Evolutionary conservation across 2,329 filamentous ascomycete genomes (phyloP), one percentile per base, ranked within the genome.

Genomic region (Talaromyces sp.): DNA sequence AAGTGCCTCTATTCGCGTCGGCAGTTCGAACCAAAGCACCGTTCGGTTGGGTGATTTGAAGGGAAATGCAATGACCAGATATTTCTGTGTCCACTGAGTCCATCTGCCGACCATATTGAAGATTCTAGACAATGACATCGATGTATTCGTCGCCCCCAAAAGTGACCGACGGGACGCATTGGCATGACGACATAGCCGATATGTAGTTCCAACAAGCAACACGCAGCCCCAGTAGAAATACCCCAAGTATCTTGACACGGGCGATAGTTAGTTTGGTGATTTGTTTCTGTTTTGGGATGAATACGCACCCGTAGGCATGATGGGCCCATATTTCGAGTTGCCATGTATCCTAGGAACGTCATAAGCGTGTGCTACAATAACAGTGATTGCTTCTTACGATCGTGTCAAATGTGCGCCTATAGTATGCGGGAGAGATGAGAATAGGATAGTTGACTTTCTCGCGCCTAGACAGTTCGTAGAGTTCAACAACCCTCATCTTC

Each of bases 1-100:
- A 1, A 83, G 63, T 5, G 75, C 75, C 59, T 83, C 80, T 0
- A 80, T 71, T 11, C 82, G 77, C 1, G 78, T 79, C 2, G 81
- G 80, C 39, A 83, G 13, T 30, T 55, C 58, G 19, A 60, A 60
- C 51, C 52, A 60, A 30, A 56, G 52, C 9, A 60, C 52, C 17
- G 15, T 39, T 47, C 58, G 27, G 4, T 22, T 19, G 8, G 52
- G 73, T 15, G 74, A 70, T 27, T 75, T 74, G 42, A 81, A 75
- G 0, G 79, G 72, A 1, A 78, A 74, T 4, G 81, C 78, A 10
- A 79, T 68, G 9, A 79, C 72, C 10, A 83, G 54, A 65, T 79
- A 67, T 1, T 70, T 72, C 27, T 73, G 66, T 3, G 76, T 25
- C 73, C 74, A 78, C 36, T 73, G 66, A 59, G 70, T 65, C 9